A percentile compares a stretch with the other conserved stretches of the same genome.
These are phyloP conservation scores for Termitomyces titanicus DNA, from an alignment of 768 basidiomycete species.

Conservation along the genomic window DNA sequence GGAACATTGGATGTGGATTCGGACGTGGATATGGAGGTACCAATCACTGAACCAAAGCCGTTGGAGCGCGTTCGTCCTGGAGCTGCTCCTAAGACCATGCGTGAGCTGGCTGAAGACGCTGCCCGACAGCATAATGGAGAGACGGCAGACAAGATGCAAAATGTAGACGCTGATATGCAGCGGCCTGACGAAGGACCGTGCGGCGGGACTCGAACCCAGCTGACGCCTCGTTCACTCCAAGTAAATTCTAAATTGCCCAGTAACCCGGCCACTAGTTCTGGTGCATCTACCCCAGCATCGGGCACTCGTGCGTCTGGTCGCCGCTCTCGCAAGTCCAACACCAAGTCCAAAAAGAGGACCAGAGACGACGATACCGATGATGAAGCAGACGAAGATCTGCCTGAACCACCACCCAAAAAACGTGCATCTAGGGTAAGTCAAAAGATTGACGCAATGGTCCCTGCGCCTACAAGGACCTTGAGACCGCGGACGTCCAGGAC, in stretches of 20 bases:
- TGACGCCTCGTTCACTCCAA: slow-evolving; percentile 5
- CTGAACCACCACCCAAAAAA: slow-evolving; percentile 28
- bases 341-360: slow-evolving; percentile 15
- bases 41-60: neutral
- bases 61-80: neutral
- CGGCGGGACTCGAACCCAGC: slow-evolving; percentile 3
- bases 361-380: slow-evolving; percentile 16
- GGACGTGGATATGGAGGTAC: slow-evolving; percentile 30
- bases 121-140: slow-evolving; percentile 16
- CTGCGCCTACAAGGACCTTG: slow-evolving; percentile 43
- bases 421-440: slow-evolving; percentile 18
- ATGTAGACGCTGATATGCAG: slow-evolving; percentile 4
- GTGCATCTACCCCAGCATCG: slow-evolving; percentile 4
- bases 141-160: slow-evolving; percentile 6
- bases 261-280: slow-evolving; percentile 3
- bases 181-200: neutral
- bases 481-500: slow-evolving; percentile 58
- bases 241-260: slow-evolving; percentile 6
- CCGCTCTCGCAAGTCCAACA: slow-evolving; percentile 2
- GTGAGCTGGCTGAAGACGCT: slow-evolving; percentile 54
- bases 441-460: slow-evolving; percentile 9
- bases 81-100: slow-evolving; percentile 54
- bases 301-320: slow-evolving; percentile 1
- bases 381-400: slow-evolving; percentile 16
- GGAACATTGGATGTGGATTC: slow-evolving; percentile 33